Conservation (phyloP, 345 rosid species). For the Melastoma malabathricum region DNA sequence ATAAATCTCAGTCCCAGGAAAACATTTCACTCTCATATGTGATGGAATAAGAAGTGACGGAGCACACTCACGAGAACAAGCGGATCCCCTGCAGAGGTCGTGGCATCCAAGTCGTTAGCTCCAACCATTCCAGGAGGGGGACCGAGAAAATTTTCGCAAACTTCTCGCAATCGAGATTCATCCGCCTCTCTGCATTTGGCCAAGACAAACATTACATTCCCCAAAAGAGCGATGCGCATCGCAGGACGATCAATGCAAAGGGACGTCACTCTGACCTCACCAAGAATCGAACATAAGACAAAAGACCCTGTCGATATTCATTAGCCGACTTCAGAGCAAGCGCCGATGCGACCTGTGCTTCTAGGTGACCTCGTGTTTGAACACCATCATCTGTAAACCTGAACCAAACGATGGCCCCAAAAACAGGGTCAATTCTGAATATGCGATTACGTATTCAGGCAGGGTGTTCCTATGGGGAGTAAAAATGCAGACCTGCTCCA, state of each 20-base stretch:
- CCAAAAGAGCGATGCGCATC: not conserved
- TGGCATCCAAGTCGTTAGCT: conserved; percentile 31
- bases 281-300: conserved; percentile 77
- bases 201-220: conserved; percentile 1
- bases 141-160: conserved; percentile 89
- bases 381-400: conserved; percentile 96
- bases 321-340: conserved; percentile 69
- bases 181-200: conserved; percentile 73
- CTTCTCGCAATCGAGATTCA: conserved; percentile 88
- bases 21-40: not conserved
- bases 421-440: conserved; percentile 2
- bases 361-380: conserved; percentile 95
- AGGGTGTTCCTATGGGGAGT: too few species aligned
- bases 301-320: conserved; percentile 92
- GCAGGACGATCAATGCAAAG: not conserved
- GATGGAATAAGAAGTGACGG: not conserved
- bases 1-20: not conserved
- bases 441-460: too few species aligned
- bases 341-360: conserved; percentile 87
- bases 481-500: conserved; percentile 73
- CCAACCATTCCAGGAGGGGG: conserved; percentile 89
- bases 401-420: conserved; percentile 4
- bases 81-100: conserved; percentile 75
- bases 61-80: conserved; percentile 53
- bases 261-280: conserved; percentile 41